A percentile compares a stretch with the other conserved stretches of the same genome.
Conservation (phyloP, 805 yeast genomes). For the Nakazawaea ishiwadae region DNA sequence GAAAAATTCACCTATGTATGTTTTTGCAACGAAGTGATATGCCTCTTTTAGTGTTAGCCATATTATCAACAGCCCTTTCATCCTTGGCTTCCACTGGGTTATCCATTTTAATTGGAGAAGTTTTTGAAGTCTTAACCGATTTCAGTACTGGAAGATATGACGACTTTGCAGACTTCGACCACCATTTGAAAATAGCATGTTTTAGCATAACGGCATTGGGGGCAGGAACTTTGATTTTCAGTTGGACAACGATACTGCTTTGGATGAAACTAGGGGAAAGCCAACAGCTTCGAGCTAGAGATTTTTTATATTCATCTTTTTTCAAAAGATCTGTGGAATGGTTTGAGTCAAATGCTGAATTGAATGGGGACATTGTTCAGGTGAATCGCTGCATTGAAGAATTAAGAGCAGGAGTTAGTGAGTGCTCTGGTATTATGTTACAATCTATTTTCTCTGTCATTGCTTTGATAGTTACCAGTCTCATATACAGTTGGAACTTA, state of each 20-base stretch:
- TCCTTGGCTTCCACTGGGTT: constrained; percentile 57
- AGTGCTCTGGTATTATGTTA: constrained; percentile 52
- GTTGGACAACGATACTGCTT: constrained; percentile 49
- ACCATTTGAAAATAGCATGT: constrained; percentile 29
- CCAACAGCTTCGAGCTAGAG: constrained; percentile 57
- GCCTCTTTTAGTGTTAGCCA: constrained; percentile 16
- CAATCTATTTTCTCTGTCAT: constrained; percentile 49
- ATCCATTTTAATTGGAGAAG: constrained; percentile 61
- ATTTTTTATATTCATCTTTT: constrained; percentile 36
- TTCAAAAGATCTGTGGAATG: constrained; percentile 47
- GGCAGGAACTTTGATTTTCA: constrained; percentile 34
- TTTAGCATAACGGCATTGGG: constrained; percentile 39
- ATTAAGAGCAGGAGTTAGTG: constrained; percentile 60
- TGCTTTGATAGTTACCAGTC: constrained; percentile 57
- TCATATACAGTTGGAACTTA: constrained; percentile 80
- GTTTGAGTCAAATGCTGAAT: constrained; percentile 54
- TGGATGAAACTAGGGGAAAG: constrained; percentile 75
- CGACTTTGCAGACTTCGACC: constrained; percentile 26
- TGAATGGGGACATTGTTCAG: constrained; percentile 63
- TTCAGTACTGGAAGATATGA: constrained; percentile 29
- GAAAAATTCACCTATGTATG: constrained; percentile 15
- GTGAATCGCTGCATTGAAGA: constrained; percentile 74
- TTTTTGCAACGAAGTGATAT: constrained; percentile 24
- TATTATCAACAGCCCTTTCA: constrained; percentile 34
- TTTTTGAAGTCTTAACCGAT: constrained; percentile 43